Percentiles rank a stretch among this genome's conserved stretches.
These are phyloP conservation scores for Maudiozyma barnettii DNA, from an alignment of 805 yeast genomes.

Conservation along the genomic window DNA sequence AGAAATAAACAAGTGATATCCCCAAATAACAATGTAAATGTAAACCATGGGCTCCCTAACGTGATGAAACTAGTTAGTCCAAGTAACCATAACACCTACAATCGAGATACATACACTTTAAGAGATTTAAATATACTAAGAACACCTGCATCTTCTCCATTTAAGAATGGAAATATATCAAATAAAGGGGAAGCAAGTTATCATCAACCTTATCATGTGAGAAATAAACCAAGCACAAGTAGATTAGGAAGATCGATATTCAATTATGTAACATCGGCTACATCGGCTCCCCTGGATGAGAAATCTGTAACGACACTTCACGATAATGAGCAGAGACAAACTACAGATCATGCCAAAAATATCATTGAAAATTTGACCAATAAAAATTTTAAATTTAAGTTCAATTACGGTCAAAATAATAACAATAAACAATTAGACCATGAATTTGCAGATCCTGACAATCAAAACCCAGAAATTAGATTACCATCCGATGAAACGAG, in stretches of 20 bases:
- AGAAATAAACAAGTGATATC: constrained; percentile 4
- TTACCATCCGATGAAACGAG: constrained; percentile 13
- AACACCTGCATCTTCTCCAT: constrained; percentile 6
- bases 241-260: constrained; percentile 23
- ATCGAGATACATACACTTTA: constrained; percentile 19
- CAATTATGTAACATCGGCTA: constrained; percentile 13
- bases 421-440: background rate
- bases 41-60: background rate
- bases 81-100: background rate
- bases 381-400: constrained; percentile 27
- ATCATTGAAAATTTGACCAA: constrained; percentile 21
- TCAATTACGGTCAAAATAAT: constrained; percentile 17
- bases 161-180: background rate
- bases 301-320: background rate
- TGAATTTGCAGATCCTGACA: background rate
- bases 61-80: background rate
- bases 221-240: constrained; percentile 8
- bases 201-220: constrained; percentile 8
- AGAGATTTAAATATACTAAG: constrained; percentile 21
- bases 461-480: background rate
- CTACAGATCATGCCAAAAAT: constrained; percentile 4
- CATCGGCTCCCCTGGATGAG: background rate
- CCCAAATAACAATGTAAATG: constrained; percentile 1
- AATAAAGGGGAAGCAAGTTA: constrained; percentile 7
- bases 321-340: background rate